Percentiles rank a stretch among this genome's conserved stretches.
Evolutionary conservation across 2,329 filamentous ascomycete species (phyloP).

Genomic region (Penicillium sp.): DNA sequence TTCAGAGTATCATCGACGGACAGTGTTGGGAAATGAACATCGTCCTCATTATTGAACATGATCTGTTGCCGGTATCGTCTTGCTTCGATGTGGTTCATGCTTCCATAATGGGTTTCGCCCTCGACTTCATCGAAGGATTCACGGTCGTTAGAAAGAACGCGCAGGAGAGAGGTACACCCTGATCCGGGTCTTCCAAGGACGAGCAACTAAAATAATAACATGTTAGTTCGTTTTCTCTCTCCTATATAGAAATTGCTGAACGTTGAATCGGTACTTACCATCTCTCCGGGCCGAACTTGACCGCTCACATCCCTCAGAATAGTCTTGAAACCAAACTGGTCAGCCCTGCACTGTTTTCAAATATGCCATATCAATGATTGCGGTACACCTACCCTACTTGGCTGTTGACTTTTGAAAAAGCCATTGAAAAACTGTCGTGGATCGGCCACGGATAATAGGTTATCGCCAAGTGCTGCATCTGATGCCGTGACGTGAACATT

Average conservation of each 20-base stretch:
- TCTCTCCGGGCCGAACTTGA: constrained; percentile 42
- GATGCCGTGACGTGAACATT: constrained; percentile 33
- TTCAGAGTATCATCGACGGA: constrained; percentile 70
- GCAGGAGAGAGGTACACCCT: constrained; percentile 68
- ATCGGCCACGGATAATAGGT: constrained; percentile 30
- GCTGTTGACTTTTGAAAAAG: constrained; percentile 18
- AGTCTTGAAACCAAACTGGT: constrained; percentile 23
- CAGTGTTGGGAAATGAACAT: constrained; percentile 70
- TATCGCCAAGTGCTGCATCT: constrained; percentile 33
- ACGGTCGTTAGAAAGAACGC: constrained; percentile 63
- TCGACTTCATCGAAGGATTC: constrained; percentile 55
- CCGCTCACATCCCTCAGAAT: constrained; percentile 38
- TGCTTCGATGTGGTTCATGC: constrained; percentile 46
- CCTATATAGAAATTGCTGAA: too few species aligned
- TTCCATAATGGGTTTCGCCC: constrained; percentile 52
- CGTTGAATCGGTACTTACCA: constrained; percentile 27
- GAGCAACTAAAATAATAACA: constrained; percentile 45
- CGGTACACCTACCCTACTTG: constrained; percentile 22
- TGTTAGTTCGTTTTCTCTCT: constrained; percentile 6
- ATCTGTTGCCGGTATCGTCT: constrained; percentile 43
- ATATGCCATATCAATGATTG: neutral
- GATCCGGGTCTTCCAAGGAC: constrained; percentile 65
- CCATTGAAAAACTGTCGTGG: constrained; percentile 25
- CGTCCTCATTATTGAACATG: constrained; percentile 73
- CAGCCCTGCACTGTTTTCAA: constrained; percentile 14